Evolutionary conservation across 2,329 filamentous ascomycete species (phyloP), one percentile per base, ranked within the genome.

Genomic region (Apiospora koreana): DNA sequence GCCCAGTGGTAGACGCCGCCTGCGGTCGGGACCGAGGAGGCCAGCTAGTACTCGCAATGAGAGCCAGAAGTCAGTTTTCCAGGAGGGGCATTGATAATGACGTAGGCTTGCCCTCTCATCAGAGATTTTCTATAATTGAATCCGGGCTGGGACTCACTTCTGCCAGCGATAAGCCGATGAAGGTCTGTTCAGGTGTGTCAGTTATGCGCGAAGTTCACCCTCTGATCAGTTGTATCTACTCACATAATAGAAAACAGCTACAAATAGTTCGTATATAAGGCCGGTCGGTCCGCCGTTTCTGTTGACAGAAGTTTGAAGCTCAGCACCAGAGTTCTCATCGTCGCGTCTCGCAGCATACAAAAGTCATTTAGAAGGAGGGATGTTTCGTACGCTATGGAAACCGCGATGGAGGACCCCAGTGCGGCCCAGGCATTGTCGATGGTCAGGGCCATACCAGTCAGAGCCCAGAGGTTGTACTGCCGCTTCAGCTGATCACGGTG

Each of bases 381-480:
- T 8, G 25, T 7, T 42, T 73, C 82, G 76, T 78, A 84, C 82
- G 54, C 78, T 48, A 87, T 84, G 6, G 84, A 85, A 65, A 89
- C 82, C 5, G 85, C 86, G 48, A 91, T 84, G 68, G 88, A 89
- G 16, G 89, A 89, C 69, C 88, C 89, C 71, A 91, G 80, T 7
- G 89, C 88, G 69, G 89, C 85, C 89, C 89, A 92, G 23, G 89
- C 89, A 75, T 90, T 91, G 77, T 90, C 89, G 31, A 90, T 87
- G 1, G 88, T 91, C 67, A 91, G 79, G 0, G 87, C 89, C 64
- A 89, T 83, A 31, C 87, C 88, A 68, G 88, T 88, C 54, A 91
- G 86, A 67, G 86, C 87, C 65, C 90, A 74, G 10, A 91, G 80
- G 45, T 87, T 85, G 77, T 91, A 92, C 75, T 92, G 90, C 21